These are phyloP conservation scores for Trametes punicea DNA, from an alignment of 768 basidiomycete species.

Conservation along the genomic window DNA sequence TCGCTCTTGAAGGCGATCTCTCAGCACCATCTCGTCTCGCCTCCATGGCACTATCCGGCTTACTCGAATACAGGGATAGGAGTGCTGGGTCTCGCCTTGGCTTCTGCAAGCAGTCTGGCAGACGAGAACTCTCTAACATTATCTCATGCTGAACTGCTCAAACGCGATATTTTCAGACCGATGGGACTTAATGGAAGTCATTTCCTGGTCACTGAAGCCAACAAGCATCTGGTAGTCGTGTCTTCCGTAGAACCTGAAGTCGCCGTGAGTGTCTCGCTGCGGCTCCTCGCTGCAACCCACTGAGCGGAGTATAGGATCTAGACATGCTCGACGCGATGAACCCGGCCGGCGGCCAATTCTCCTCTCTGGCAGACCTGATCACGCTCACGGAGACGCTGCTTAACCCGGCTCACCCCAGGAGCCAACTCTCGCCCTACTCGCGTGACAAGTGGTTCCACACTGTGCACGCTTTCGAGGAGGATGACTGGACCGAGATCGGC, in stretches of 20 bases:
- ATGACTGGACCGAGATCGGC: constrained; percentile 25
- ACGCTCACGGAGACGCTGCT: constrained; percentile 44
- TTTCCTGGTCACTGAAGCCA: constrained; percentile 38
- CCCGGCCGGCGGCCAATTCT: constrained; percentile 49
- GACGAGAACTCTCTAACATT: not conserved
- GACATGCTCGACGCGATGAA: constrained; percentile 39
- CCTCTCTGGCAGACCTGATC: constrained; percentile 44
- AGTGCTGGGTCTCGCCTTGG: constrained; percentile 35
- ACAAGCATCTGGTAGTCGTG: constrained; percentile 38
- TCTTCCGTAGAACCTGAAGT: constrained; percentile 34
- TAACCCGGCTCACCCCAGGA: constrained; percentile 33
- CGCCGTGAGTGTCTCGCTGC: constrained; percentile 30
- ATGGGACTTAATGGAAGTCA: constrained; percentile 44
- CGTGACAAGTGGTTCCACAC: constrained; percentile 32
- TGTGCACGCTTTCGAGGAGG: constrained; percentile 31
- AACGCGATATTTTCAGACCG: constrained; percentile 49
- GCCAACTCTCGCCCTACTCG: constrained; percentile 23
- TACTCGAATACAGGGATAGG: constrained; percentile 41
- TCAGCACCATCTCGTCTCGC: constrained; percentile 37
- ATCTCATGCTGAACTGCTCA: constrained; percentile 39
- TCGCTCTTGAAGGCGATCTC: constrained; percentile 36
- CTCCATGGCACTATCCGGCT: constrained; percentile 42
- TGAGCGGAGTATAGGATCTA: constrained; percentile 31
- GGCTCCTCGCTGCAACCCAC: not conserved
- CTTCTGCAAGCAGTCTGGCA: constrained; percentile 30